These are phyloP conservation scores for Hemisphaericaspora nanyangensis DNA, from an alignment of 805 yeast species.

Conservation along the genomic window DNA sequence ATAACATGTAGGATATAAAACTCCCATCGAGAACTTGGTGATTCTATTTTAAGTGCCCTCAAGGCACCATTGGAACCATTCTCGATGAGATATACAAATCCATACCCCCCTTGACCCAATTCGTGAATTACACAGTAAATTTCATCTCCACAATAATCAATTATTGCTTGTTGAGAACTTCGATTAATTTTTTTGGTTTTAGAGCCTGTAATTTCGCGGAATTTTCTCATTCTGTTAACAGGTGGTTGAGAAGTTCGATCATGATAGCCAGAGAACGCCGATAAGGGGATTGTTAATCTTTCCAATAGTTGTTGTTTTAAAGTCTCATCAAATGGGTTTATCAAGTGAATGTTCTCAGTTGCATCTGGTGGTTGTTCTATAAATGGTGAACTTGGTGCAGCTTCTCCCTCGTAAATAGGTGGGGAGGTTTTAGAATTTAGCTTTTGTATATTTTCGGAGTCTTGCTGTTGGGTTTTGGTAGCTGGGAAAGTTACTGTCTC, in stretches of 20 bases:
- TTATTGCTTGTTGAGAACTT: slow-evolving; percentile 37
- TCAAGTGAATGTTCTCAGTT: slow-evolving; percentile 5
- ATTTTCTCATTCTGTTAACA: slow-evolving; percentile 25
- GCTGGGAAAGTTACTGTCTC: slow-evolving; percentile 34
- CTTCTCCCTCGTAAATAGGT: slow-evolving; percentile 26
- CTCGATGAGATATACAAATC: slow-evolving; percentile 71
- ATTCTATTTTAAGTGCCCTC: slow-evolving; percentile 70
- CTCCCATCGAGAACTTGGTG: slow-evolving; percentile 76
- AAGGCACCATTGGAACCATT: slow-evolving; percentile 43
- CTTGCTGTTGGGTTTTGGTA: not conserved
- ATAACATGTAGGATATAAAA: slow-evolving; percentile 65
- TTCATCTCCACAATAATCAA: slow-evolving; percentile 42
- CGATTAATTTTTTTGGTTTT: slow-evolving; percentile 30
- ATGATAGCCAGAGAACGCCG: slow-evolving; percentile 27
- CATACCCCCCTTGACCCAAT: slow-evolving; percentile 81
- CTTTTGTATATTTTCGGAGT: not conserved
- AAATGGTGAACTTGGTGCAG: slow-evolving; percentile 45
- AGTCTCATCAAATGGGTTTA: slow-evolving; percentile 42
- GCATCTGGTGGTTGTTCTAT: slow-evolving; percentile 26
- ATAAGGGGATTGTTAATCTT: slow-evolving; percentile 32
- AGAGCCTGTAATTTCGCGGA: slow-evolving; percentile 34
- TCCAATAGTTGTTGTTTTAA: slow-evolving; percentile 37
- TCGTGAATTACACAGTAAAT: slow-evolving; percentile 48
- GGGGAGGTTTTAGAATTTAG: slow-evolving; percentile 17
- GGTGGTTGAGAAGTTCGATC: slow-evolving; percentile 28